Conservation (phyloP, 306 rosid species). For the Crataegus laevigata region DNA sequence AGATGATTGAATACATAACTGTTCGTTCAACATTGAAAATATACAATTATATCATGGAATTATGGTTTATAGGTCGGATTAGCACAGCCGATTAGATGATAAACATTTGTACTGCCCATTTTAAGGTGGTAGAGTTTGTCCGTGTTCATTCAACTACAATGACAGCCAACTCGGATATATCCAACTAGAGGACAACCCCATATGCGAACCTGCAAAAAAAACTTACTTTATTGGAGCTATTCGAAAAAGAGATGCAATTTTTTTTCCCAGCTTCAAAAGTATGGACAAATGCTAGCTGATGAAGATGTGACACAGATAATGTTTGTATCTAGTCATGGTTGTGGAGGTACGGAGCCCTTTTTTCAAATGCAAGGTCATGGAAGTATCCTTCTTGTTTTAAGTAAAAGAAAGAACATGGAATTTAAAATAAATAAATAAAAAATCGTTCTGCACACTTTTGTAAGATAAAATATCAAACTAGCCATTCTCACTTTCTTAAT, state of each 20-base stretch:
- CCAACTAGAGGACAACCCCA: neutral
- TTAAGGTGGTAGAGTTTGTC: no score
- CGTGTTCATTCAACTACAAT: no score
- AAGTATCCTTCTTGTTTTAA: neutral
- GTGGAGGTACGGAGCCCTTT: no score
- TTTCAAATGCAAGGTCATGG: neutral
- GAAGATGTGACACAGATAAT: neutral
- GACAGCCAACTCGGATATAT: no score
- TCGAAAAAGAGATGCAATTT: neutral
- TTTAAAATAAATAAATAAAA: no score
- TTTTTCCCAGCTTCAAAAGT: neutral
- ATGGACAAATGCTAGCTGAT: neutral
- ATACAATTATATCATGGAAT: no score
- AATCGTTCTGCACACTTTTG: neutral
- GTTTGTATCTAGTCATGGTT: no score
- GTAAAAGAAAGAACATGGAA: neutral
- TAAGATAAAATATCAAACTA: no score
- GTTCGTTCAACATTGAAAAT: neutral
- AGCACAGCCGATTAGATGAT: neutral
- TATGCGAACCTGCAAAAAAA: neutral
- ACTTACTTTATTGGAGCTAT: neutral
- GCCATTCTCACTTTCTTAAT: no score
- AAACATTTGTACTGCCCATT: neutral
- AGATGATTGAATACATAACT: neutral
- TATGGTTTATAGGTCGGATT: neutral